Base-by-base conservation (phyloP, 2,329 filamentous ascomycete species). In the Triangularia setosa region DNA sequence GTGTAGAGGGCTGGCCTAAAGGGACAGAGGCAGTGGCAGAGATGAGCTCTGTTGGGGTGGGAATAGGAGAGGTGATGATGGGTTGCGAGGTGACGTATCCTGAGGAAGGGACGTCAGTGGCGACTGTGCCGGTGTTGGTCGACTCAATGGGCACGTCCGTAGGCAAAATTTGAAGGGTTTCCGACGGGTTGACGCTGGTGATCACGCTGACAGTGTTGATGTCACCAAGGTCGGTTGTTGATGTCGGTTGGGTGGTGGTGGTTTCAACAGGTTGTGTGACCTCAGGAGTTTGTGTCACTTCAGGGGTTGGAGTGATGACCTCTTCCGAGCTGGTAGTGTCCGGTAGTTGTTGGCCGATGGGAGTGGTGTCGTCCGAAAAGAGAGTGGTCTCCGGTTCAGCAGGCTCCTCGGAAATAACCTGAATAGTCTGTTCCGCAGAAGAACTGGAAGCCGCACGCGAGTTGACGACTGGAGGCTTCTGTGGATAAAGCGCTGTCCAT, bases 101-200 rank as follows among this genome's bases (percentile, higher is more conserved):
- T 16, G 7, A 12, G 11, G 52, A 18, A 4, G 52, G 52, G 27
- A 16, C 12, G 25, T 55, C 52, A 16, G 52, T 55, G 23, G 25
- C 5, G 5, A 55, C 18, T 23, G 23, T 55, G 23, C 52, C 78
- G 30, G 69, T 70, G 24, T 74, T 76, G 57, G 75, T 48, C 21
- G 72, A 9, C 74, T 74, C 54, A 67, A 70, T 33, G 60, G 64
- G 56, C 6, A 48, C 71, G n/a, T 35, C n/a, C 7, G 55, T 68
- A 6, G 74, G 73, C 16, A 77, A 70, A 58, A 77, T 75, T 65
- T 79, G 76, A 24, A 71, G 72, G 24, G 73, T 74, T 44, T 71
- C 75, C 18, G 73, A 74, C 5, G 71, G 66, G 8, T 65, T 65
- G 18, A 74, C 67, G 27, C 70, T 74, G 12, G 75, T 78, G 58